phyloP scores from a whole-genome alignment of 192 early-diverging fungal genomes.

The Helicostylum pulchrum region DNA sequence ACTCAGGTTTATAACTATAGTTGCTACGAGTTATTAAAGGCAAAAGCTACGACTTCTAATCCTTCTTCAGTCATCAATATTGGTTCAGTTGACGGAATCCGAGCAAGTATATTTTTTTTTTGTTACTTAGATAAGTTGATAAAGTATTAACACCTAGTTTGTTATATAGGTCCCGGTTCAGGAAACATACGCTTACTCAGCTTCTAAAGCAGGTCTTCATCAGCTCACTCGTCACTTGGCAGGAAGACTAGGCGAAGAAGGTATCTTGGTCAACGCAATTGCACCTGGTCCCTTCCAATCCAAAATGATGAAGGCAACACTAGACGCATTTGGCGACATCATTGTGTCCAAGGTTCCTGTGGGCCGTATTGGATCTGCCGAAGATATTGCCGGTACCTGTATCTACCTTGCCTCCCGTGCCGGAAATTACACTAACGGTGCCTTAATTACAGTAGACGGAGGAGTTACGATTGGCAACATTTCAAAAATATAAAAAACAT shows the following conservation, averaged over 20 bases:
- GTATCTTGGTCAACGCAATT: conserved; percentile 66
- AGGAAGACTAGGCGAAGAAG: conserved; percentile 49
- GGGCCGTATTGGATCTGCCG: conserved; percentile 72
- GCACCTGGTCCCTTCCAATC: conserved; percentile 73
- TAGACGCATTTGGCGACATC: conserved; percentile 46
- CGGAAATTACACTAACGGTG: conserved; percentile 79
- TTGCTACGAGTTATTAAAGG: conserved; percentile 65
- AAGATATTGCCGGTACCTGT: conserved; percentile 85
- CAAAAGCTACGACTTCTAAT: conserved; percentile 44
- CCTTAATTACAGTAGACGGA: conserved; percentile 82
- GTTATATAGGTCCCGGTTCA: conserved; percentile 25
- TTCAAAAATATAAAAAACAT: too few relatives aligned
- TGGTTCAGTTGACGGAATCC: conserved; percentile 67
- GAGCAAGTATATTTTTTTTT: background rate
- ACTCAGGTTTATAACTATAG: conserved; percentile 12
- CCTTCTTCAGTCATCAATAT: conserved; percentile 91
- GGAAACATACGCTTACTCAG: conserved; percentile 70
- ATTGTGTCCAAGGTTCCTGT: conserved; percentile 61
- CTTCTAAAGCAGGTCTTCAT: conserved; percentile 77
- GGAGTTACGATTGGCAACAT: conserved; percentile 44
- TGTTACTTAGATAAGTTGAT: too few relatives aligned
- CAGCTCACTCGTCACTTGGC: conserved; percentile 71
- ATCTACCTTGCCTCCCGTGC: conserved; percentile 73
- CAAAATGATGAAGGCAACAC: conserved; percentile 74
- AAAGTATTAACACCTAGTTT: too few relatives aligned